A percentile compares a stretch with the other conserved stretches of the same genome.
phyloP scores from a whole-genome alignment of 1,284 basidiomycete species.

The Tylopilus sp. region DNA sequence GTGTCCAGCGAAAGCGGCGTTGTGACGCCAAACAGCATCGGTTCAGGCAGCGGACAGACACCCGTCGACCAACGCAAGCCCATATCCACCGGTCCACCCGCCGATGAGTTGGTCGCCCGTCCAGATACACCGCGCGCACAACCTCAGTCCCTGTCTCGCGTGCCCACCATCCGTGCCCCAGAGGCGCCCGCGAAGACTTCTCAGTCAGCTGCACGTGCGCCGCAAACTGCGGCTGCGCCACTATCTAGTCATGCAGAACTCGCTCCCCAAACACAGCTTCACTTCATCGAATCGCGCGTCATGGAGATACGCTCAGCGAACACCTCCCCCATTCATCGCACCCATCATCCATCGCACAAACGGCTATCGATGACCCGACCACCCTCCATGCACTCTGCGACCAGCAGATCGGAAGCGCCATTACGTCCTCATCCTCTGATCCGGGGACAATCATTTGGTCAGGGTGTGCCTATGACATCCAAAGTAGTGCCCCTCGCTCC shows the following conservation, averaged over 20 bases:
- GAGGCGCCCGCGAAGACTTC: conserved; percentile 27
- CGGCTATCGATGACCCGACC: conserved; percentile 52
- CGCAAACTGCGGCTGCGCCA: conserved; percentile 15
- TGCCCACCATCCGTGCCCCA: conserved; percentile 35
- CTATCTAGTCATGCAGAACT: conserved; percentile 15
- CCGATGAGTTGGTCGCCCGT: conserved; percentile 22
- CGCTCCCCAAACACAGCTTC: conserved; percentile 18
- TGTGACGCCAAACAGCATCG: conserved; percentile 56
- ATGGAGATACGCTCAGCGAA: conserved; percentile 42
- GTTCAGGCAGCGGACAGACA: conserved; percentile 44
- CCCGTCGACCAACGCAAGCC: conserved; percentile 33
- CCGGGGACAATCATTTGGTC: conserved; percentile 64
- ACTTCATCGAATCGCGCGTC: conserved; percentile 20
- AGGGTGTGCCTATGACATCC: conserved; percentile 33
- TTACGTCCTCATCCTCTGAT: conserved; percentile 74
- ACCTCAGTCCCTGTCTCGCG: conserved; percentile 36
- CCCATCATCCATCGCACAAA: conserved; percentile 28
- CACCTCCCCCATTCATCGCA: conserved; percentile 42
- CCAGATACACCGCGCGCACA: conserved; percentile 32
- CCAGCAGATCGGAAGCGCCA: conserved; percentile 38
- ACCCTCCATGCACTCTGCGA: conserved; percentile 59
- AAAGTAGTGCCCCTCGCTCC: conserved; percentile 62
- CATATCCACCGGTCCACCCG: conserved; percentile 8
- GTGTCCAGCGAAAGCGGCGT: conserved; percentile 73
- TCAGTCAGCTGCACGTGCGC: conserved; percentile 25